Evolutionary conservation across 345 rosid species (phyloP), one percentile per base, ranked within the genome.

Genomic region (Syzygium oleosum): DNA sequence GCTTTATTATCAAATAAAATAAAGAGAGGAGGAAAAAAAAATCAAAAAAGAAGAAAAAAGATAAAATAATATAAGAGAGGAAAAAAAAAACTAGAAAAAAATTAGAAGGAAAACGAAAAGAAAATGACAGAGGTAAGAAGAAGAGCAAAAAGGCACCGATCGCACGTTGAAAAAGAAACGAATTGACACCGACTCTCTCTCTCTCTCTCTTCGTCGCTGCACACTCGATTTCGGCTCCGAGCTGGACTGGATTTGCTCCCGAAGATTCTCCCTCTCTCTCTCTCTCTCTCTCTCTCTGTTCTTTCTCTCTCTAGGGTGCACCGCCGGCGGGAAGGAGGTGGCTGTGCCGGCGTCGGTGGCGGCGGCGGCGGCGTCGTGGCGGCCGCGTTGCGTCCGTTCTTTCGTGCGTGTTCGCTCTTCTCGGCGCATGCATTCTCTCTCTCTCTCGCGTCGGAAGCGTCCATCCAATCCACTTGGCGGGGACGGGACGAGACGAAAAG

Each of bases 111-210:
- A 85, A 58, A 59, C 27, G 27, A 51, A 59, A 41, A 87, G 52
- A 80, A 85, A 41, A 31, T 38, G 55, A 68, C 63, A 29, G 52
- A 38, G 88, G 80, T 11, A 41, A 19, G 6, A 14, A 56, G 84
- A 87, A 79, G 34, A 51, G 51, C 83, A 29, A n/a, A 41, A 27
- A 59, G 15, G 68, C 63, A 46, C 52, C 61, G 52, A 15, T 55
- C n/a, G 52, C 59, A 78, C 52, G 85, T 65, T 34, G 90, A 89
- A 87, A 90, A 56, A 52, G 88, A 84, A 86, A 86, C 84, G 91
- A 88, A 88, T 65, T 61, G 88, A 86, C 91, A 15, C 88, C 23
- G 80, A 73, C 87, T 29, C 41, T 6, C 78, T 31, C 43, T 2
- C 43, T 17, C 78, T 12, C 17, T 6, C 31, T 15, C 41, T 15